Percentiles rank a stretch among this genome's conserved stretches.
Evolutionary conservation across 371 early-diverging fungal species (phyloP).

Genomic region (Amoeboaphelidium occidentale): DNA sequence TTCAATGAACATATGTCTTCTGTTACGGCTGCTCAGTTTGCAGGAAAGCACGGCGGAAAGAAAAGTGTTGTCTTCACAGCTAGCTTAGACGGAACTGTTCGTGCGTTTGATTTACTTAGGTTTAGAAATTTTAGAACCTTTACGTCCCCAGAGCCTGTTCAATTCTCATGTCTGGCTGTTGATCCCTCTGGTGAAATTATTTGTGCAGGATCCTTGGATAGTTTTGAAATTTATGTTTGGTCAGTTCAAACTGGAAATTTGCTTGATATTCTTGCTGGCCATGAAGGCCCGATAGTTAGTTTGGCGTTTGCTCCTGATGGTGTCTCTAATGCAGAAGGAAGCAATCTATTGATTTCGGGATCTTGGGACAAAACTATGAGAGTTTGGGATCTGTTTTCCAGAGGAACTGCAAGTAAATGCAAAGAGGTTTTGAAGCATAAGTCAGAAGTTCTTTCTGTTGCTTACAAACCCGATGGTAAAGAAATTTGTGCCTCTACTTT

Average conservation of each 20-base stretch:
- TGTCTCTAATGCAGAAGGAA: conserved; percentile 17
- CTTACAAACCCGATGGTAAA: conserved; percentile 71
- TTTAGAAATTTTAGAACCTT: conserved; percentile 94
- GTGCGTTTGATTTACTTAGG: conserved; percentile 84
- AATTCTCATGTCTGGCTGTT: conserved; percentile 73
- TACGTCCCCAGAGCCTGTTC: conserved; percentile 82
- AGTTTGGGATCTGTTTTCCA: conserved; percentile 81
- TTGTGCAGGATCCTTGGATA: conserved; percentile 79
- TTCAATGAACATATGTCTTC: conserved; percentile 73
- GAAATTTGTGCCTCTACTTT: conserved; percentile 63
- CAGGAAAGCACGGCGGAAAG: conserved; percentile 48
- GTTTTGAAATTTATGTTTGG: conserved; percentile 91
- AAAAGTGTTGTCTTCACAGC: conserved; percentile 57
- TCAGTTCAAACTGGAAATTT: conserved; percentile 89
- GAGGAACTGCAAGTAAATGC: conserved; percentile 25
- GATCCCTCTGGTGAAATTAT: conserved; percentile 91
- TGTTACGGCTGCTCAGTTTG: conserved; percentile 62
- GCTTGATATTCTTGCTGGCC: conserved; percentile 78
- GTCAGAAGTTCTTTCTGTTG: conserved; percentile 64
- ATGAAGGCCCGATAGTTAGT: conserved; percentile 65
- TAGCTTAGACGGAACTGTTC: conserved; percentile 86
- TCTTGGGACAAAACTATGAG: conserved; percentile 88
- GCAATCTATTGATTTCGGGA: conserved; percentile 27
- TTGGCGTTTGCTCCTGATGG: conserved; percentile 50
- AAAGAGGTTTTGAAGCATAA: conserved; percentile 44